Base-by-base conservation (phyloP, 257 asterid species). In the Scutellaria baicalensis region DNA sequence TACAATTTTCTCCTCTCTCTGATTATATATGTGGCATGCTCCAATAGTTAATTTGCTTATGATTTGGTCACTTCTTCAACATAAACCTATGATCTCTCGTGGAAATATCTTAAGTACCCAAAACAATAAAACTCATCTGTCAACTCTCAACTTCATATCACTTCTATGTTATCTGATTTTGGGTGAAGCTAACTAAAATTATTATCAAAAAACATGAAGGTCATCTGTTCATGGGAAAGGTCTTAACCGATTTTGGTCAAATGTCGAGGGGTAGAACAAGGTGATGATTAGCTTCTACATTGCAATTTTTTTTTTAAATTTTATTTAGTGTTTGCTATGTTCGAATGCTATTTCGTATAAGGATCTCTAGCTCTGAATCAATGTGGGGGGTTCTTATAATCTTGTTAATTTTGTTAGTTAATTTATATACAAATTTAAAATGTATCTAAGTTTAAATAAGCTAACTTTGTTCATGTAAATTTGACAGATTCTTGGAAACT, bases 211-310 rank as follows among this genome's bases (percentile, higher is more conserved):
- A 39, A 68, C 62, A 49, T 79, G 55, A 86, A 90, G 99, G 88
- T 91, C 99, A 50, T 83, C 97, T 59, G 76, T 81, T 50, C 90
- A 93, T 44, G 99, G 99, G 73, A 91, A 86, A 86, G 97, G 99
- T 64, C 84, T 91, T 71, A 89, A 83, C 70, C 84, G 97, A 35
- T 89, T 89, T 72, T 89, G 96, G 97, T 84, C 99, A 70, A 90
- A 83, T 48, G 87, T 89, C 54, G 96, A 81, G 79, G 99, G 97
- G 36, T 94, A 94, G n/a, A n/a, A n/a, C n/a, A n/a, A n/a, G n/a
- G n/a, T n/a, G n/a, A n/a, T n/a, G n/a, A n/a, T n/a, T n/a, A n/a
- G n/a, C n/a, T n/a, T n/a, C n/a, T n/a, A n/a, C n/a, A n/a, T n/a
- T n/a, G n/a, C n/a, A n/a, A n/a, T n/a, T n/a, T n/a, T n/a, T n/a